Percentiles rank a stretch among this genome's conserved stretches.
phyloP scores from a whole-genome alignment of 2,329 filamentous ascomycete species.

The Boeremia lycopersici region DNA sequence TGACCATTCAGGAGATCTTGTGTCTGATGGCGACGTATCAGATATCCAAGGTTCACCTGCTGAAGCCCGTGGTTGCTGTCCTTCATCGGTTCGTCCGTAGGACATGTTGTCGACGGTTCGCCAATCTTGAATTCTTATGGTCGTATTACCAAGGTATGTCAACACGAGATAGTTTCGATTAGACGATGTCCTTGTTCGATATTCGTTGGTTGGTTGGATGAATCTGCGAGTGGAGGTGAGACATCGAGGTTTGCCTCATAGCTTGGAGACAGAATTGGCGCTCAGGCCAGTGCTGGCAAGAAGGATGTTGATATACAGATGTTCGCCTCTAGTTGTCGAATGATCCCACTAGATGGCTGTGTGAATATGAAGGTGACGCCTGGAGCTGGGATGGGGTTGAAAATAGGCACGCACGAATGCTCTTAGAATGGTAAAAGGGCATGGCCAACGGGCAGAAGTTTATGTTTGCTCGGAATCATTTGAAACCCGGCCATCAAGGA shows the following conservation, averaged over 20 bases:
- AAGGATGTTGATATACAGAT: neutral
- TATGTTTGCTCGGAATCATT: constrained; percentile 9
- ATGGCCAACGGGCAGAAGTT: neutral
- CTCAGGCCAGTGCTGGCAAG: neutral
- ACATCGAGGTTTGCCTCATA: constrained; percentile 9
- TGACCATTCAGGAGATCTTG: constrained; percentile 67
- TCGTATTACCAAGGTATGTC: neutral
- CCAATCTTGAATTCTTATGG: neutral
- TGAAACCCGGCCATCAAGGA: neutral
- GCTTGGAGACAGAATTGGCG: neutral
- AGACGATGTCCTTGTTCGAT: constrained; percentile 12
- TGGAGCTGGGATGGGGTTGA: neutral
- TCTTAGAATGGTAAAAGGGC: constrained; percentile 10
- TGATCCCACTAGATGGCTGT: neutral
- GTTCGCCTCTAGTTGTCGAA: neutral
- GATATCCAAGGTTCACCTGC: constrained; percentile 22
- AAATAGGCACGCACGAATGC: constrained; percentile 8
- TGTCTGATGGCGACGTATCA: constrained; percentile 24
- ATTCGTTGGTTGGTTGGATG: constrained; percentile 21
- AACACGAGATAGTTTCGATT: neutral
- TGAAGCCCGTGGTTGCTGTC: constrained; percentile 24
- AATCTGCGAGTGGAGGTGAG: neutral
- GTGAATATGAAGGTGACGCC: constrained; percentile 2
- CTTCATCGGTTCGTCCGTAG: constrained; percentile 24
- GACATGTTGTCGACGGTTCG: constrained; percentile 25